Conservation (phyloP, 139 green algal genomes). For the Zygnema cylindricum region DNA sequence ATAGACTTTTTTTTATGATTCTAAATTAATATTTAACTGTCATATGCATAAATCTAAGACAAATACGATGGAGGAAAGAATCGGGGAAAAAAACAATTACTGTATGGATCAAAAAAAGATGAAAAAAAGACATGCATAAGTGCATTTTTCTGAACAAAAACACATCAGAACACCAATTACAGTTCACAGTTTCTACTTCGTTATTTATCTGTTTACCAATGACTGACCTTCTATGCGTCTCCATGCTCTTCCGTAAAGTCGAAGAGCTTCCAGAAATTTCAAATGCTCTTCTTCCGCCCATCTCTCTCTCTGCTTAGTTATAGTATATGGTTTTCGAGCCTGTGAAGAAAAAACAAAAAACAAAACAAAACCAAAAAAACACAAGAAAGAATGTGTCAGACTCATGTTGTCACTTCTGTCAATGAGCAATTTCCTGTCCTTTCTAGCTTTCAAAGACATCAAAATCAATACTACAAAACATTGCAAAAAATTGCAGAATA, state of each 20-base stretch:
- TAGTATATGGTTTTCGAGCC: constrained; percentile 76
- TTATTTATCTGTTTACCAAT: not conserved
- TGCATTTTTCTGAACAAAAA: not conserved
- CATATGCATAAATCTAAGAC: too few species aligned
- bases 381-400: too few species aligned
- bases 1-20: too few species aligned
- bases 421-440: too few species aligned
- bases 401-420: too few species aligned
- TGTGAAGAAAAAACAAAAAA: constrained; percentile 33
- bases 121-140: not conserved
- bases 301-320: constrained; percentile 75
- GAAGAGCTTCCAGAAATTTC: constrained; percentile 86
- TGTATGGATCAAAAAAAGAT: too few species aligned
- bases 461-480: too few species aligned
- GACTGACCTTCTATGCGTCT: constrained; percentile 70
- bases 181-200: constrained; percentile 20
- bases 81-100: too few species aligned
- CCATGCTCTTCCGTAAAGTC: constrained; percentile 80
- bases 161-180: constrained; percentile 13
- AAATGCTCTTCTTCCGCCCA: constrained; percentile 92
- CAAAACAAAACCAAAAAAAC: not conserved
- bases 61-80: too few species aligned
- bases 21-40: too few species aligned
- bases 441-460: too few species aligned
- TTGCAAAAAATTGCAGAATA: too few species aligned